Base-by-base conservation (phyloP, 805 yeast species). In the Saccharomycopsis sp. region DNA sequence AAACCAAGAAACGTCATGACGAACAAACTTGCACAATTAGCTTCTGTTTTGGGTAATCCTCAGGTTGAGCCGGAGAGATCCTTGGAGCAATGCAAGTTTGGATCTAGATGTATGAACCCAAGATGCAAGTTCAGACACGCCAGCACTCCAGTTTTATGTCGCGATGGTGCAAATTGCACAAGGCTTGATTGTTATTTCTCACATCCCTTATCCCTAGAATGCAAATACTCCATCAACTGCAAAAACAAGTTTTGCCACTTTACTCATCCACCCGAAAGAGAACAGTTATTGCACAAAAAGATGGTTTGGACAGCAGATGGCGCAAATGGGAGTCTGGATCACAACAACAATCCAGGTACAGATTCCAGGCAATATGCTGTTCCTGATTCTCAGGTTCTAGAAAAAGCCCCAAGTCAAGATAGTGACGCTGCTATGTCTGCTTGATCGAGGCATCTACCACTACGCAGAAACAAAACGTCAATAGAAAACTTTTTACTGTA, bases 41-140 rank as follows among this genome's bases (percentile, higher is more conserved):
- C 54, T 17, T 38, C 47, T 15, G 52, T 49, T 31, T 38, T 38
- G 30, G 31, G 49, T 20, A 27, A 38, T 43, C 10, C 36, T 45
- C 21, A 48, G 45, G 15, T 43, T 47, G 51, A n/a, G 48, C 58
- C 22, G 27, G 78, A 77, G 42, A 72, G 67, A 53, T 68, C 75
- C 1, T 66, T 86, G 52, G 94, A 83, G 48, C 85, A 84, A 53
- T 87, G 96, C 62, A 83, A 80, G 58, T 87, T 75, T 56, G 87
- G 88, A 29, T 50, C 71, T 7, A 67, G 71, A 45, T 87, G 96
- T 62, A 79, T 86, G 33, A 85, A 85, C 55, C 73, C 68, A 50
- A 71, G 69, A 52, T 87, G 96, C 62, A 79, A 81, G 46, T 81
- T 73, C 58, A 75, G 96, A 62, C 96, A 87, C 61, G 94, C 96